Conservation (phyloP, 768 basidiomycete species). For the Russula sp. region DNA sequence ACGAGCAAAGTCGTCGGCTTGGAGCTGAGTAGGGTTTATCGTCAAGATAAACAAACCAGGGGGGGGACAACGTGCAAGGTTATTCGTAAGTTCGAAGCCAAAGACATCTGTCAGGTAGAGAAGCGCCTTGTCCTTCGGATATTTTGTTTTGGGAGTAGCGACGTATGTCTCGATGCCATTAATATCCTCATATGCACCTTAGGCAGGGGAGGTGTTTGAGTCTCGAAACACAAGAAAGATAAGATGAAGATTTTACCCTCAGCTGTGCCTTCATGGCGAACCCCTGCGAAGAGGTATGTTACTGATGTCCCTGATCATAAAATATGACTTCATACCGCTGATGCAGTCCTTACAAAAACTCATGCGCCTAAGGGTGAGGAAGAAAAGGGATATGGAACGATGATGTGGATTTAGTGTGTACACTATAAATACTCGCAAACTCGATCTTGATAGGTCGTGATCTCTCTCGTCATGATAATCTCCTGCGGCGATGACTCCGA, state of each 20-base stretch:
- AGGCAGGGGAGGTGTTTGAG: background rate
- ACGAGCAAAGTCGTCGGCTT: constrained; percentile 38
- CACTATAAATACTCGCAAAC: background rate
- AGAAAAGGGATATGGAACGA: background rate
- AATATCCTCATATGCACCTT: constrained; percentile 32
- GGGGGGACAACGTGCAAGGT: constrained; percentile 19
- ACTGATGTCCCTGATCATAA: background rate
- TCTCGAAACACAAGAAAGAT: background rate
- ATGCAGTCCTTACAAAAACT: constrained; percentile 51
- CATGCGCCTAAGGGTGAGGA: constrained; percentile 28
- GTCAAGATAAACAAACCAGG: background rate
- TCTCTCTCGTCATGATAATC: too few species aligned
- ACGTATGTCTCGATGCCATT: constrained; percentile 35
- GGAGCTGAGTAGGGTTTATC: constrained; percentile 27
- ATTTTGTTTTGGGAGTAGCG: constrained; percentile 33
- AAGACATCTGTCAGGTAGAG: constrained; percentile 36
- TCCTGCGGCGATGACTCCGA: too few species aligned
- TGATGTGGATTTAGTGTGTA: background rate
- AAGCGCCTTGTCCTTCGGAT: constrained; percentile 35
- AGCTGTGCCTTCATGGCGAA: constrained; percentile 32
- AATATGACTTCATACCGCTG: constrained; percentile 34
- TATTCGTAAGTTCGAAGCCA: constrained; percentile 32
- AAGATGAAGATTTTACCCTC: constrained; percentile 25
- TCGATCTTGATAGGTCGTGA: too few species aligned
- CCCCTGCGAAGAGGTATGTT: constrained; percentile 23